phyloP scores from a whole-genome alignment of 192 early-diverging fungal genomes.

The Coemansia sp. region DNA sequence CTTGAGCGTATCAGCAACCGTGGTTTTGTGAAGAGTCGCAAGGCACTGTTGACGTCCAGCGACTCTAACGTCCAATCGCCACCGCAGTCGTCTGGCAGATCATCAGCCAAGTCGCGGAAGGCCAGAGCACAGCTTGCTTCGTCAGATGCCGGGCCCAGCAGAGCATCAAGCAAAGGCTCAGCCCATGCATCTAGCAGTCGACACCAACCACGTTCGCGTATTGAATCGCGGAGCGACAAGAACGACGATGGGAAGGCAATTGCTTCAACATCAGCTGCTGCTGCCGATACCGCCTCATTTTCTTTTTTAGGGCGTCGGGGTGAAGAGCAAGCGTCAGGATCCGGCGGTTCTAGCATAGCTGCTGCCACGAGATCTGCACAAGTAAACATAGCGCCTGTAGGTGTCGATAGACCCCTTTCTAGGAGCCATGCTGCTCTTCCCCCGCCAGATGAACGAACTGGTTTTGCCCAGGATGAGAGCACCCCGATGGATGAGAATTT shows the following conservation, averaged over 20 bases:
- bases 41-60: conserved; percentile 37
- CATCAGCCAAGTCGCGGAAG: conserved; percentile 3
- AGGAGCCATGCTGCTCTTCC: conserved; percentile 7
- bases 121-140: conserved; percentile 23
- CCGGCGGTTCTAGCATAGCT: neutral
- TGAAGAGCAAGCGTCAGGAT: conserved; percentile 25
- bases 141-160: neutral
- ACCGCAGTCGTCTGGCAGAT: conserved; percentile 2
- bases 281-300: neutral
- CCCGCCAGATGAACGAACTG: neutral
- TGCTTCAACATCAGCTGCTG: neutral
- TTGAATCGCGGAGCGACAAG: neutral
- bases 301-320: conserved; percentile 53
- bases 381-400: neutral
- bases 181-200: neutral
- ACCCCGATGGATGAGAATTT: neutral
- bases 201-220: neutral
- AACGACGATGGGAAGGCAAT: neutral
- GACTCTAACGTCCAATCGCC: conserved; percentile 12
- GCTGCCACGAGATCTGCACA: conserved; percentile 4
- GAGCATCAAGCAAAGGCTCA: neutral
- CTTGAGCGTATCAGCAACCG: conserved; percentile 49
- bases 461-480: conserved; percentile 1
- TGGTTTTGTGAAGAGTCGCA: conserved; percentile 44
- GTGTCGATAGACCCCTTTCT: neutral